Conservation (phyloP, 2,329 filamentous ascomycete species). For the Sporothrix brasiliensis region DNA sequence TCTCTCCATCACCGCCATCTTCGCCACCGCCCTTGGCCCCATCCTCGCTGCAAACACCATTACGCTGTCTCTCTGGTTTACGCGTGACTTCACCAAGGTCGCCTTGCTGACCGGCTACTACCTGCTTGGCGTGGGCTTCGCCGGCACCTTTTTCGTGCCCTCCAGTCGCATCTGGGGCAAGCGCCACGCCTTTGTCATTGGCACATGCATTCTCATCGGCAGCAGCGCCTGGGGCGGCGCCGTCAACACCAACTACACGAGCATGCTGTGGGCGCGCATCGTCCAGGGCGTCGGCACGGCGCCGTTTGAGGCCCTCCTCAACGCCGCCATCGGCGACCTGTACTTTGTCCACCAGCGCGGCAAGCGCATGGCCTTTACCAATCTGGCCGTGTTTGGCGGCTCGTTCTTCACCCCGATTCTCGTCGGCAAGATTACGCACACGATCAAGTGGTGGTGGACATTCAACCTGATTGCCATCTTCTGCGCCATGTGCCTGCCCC, state of each 20-base stretch:
- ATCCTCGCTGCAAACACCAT: constrained; percentile 88
- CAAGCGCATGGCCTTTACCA: constrained; percentile 79
- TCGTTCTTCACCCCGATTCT: constrained; percentile 78
- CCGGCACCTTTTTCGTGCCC: constrained; percentile 83
- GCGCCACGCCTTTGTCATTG: constrained; percentile 81
- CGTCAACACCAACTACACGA: constrained; percentile 67
- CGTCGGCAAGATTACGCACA: constrained; percentile 79
- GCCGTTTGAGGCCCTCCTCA: constrained; percentile 87
- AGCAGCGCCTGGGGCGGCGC: constrained; percentile 79
- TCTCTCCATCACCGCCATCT: constrained; percentile 77
- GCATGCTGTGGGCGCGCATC: constrained; percentile 75
- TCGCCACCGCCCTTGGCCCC: constrained; percentile 81
- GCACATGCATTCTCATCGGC: constrained; percentile 70
- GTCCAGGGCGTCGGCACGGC: constrained; percentile 85
- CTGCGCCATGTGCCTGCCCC: constrained; percentile 67
- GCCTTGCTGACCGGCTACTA: constrained; percentile 87
- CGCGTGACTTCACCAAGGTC: constrained; percentile 69
- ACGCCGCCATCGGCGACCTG: constrained; percentile 84
- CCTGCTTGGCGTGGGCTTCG: constrained; percentile 77
- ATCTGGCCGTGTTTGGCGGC: constrained; percentile 61
- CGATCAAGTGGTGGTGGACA: constrained; percentile 80
- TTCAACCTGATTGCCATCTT: constrained; percentile 91
- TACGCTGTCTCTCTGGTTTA: constrained; percentile 70
- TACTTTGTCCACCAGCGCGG: constrained; percentile 88
- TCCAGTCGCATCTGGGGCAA: constrained; percentile 91